These are phyloP conservation scores for Myxozyma geophila DNA, from an alignment of 805 yeast genomes.

Conservation along the genomic window DNA sequence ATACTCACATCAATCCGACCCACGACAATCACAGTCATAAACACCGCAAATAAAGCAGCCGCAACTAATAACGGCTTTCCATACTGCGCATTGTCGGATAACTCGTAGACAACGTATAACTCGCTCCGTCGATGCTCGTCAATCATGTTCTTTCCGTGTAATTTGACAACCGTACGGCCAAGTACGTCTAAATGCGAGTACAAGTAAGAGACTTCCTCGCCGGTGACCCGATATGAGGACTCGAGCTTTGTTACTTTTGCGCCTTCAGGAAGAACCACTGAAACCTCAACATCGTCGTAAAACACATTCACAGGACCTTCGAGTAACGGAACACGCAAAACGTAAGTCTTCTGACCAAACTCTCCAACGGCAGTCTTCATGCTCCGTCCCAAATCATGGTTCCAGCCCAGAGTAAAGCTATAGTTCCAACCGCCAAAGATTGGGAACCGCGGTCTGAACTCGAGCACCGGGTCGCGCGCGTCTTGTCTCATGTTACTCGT, in stretches of 20 bases:
- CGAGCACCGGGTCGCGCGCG: conserved; percentile 50
- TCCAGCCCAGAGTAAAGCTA: conserved; percentile 96
- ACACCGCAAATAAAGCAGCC: conserved; percentile 47
- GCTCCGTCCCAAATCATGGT: conserved; percentile 59
- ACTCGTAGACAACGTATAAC: conserved; percentile 60
- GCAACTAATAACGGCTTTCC: conserved; percentile 71
- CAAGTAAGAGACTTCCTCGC: conserved; percentile 53
- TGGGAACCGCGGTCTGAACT: conserved; percentile 88
- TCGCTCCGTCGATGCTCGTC: conserved; percentile 67
- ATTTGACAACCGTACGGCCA: conserved; percentile 77
- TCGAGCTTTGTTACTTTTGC: conserved; percentile 47
- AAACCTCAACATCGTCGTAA: conserved; percentile 64
- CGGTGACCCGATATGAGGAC: conserved; percentile 1
- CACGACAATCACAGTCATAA: conserved; percentile 54
- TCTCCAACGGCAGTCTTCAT: conserved; percentile 45
- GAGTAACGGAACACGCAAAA: conserved; percentile 70
- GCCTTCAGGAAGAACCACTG: conserved; percentile 85
- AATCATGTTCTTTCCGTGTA: conserved; percentile 63
- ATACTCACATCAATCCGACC: conserved; percentile 28
- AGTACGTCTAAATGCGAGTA: conserved; percentile 60
- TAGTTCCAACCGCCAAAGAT: conserved; percentile 95
- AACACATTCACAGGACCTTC: conserved; percentile 72
- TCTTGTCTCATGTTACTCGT: conserved; percentile 56
- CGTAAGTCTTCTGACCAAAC: conserved; percentile 50
- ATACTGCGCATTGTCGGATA: conserved; percentile 56